Conservation (phyloP, 2,329 filamentous ascomycete species). For the Hawksworthiomyces lignivorus region DNA sequence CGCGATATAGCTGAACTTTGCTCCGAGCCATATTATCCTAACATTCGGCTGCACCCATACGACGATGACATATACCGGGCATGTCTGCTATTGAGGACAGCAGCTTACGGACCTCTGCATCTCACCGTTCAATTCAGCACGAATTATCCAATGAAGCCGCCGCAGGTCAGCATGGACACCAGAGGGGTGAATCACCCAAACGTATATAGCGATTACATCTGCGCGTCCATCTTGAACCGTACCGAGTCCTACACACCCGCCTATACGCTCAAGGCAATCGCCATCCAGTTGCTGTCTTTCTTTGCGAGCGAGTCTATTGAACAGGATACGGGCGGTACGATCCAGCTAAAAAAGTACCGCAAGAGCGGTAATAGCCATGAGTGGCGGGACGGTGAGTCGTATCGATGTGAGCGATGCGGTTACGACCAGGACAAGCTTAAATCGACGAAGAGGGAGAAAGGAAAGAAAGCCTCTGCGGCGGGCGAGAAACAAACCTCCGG, state of each 20-base stretch:
- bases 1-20: slow-evolving; percentile 38
- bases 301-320: slow-evolving; percentile 40
- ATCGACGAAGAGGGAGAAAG: too few species aligned
- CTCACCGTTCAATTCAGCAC: slow-evolving; percentile 29
- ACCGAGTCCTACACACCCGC: slow-evolving; percentile 38
- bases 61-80: slow-evolving; percentile 26
- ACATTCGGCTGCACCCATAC: slow-evolving; percentile 31
- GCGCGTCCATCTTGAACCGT: slow-evolving; percentile 37
- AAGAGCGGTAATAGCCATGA: too few species aligned
- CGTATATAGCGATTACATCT: slow-evolving; percentile 35
- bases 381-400: slow-evolving; percentile 15
- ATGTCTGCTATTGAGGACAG: slow-evolving; percentile 37
- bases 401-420: slow-evolving; percentile 21
- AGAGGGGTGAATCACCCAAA: slow-evolving; percentile 16
- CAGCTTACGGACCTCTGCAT: slow-evolving; percentile 32
- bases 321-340: slow-evolving; percentile 23
- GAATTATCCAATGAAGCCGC: slow-evolving; percentile 33
- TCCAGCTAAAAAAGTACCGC: slow-evolving; percentile 22
- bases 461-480: too few species aligned
- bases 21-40: slow-evolving; percentile 34
- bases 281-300: slow-evolving; percentile 45
- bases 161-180: slow-evolving; percentile 32
- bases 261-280: slow-evolving; percentile 41
- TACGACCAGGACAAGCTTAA: slow-evolving; percentile 11
- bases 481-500: too few species aligned